Base-by-base conservation (phyloP, 495 filamentous ascomycete genomes). In the Rostrohypoxylon terebratum region DNA sequence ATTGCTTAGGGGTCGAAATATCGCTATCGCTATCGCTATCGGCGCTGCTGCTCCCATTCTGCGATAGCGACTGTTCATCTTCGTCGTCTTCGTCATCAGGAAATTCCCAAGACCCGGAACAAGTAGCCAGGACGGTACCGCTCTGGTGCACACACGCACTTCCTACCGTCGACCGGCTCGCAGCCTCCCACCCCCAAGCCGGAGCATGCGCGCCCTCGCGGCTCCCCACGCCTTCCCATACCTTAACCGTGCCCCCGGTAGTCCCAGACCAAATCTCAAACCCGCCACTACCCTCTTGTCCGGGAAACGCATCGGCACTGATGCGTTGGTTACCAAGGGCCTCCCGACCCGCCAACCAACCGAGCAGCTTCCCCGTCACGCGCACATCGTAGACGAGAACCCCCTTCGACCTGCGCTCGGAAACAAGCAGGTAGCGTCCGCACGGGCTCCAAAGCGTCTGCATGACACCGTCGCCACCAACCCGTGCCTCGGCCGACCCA, bases 221-320 rank as follows among this genome's bases (percentile, higher is more conserved):
- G 47, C 72, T 86, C 51, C 84, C 88, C 5, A 88, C 84, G 34
- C 90, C 85, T 63, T 87, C 87, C 93, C 93, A 99, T 20, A 92
- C 86, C 62, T 89, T 87, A 63, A 97, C 91, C 13, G 81, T 77
- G 0, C 96, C 96, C 82, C 93, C 90, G n/a, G 81, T 88, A 1
- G 92, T 92, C 14, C 94, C 94, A 36, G 91, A 93, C 94, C 93
- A 96, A 18, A 97, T 82, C 76, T 94, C 91, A 78, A 90, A 89
- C 2, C 89, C 90, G 0, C 80, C 82, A 0, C 82, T 75, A 6
- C 79, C 77, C 4, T 78, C 81, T 3, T 64, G 65, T 8, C 80
- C 80, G 0, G 79, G 77, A 68, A 85, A 87, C 14, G 95, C 83
- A 79, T 97, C 93, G 57, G 94, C 87, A 18, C 89, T 87, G 65